These are phyloP conservation scores for Sporothrix pseudoabietina DNA, from an alignment of 2,329 filamentous ascomycete species.

Conservation along the genomic window DNA sequence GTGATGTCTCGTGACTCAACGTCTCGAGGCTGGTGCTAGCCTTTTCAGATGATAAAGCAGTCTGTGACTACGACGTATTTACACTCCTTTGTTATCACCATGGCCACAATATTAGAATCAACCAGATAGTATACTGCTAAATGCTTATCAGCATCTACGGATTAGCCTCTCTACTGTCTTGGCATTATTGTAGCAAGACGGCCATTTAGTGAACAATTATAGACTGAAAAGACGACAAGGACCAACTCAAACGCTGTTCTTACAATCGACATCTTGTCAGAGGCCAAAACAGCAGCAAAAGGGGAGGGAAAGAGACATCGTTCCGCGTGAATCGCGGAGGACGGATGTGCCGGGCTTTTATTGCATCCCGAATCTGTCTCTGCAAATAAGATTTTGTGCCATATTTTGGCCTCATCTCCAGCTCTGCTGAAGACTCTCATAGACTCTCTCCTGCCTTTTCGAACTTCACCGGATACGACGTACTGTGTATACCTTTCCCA, in stretches of 20 bases:
- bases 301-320: too few species aligned
- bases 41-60: background rate
- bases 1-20: background rate
- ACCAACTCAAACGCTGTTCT: background rate
- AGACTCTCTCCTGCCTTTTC: background rate
- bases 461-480: background rate
- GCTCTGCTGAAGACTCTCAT: too few species aligned
- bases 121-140: background rate
- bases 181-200: background rate
- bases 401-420: background rate
- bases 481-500: background rate
- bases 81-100: background rate
- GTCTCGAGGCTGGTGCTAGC: background rate
- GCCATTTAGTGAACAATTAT: background rate
- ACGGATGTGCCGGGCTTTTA: conserved; percentile 7
- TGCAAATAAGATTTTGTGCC: too few species aligned
- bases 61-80: background rate
- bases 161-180: background rate
- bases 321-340: conserved; percentile 18
- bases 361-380: background rate
- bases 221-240: background rate
- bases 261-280: background rate
- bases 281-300: background rate
- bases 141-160: background rate
- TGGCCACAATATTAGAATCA: background rate